Conservation (phyloP, 129 eudicot species). For the Flaveria robusta region DNA sequence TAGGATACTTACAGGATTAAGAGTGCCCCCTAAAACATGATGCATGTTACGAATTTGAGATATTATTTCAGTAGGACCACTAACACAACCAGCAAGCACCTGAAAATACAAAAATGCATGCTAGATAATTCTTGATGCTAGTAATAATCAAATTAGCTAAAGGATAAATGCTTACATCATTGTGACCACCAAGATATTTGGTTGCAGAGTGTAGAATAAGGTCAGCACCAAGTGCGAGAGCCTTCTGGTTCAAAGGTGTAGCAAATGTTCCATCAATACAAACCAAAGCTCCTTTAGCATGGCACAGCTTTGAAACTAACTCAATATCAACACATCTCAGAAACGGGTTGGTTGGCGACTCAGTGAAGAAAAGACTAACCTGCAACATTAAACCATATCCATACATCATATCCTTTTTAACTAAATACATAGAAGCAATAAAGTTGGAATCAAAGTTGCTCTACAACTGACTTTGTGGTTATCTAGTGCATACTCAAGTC, state of each 20-base stretch:
- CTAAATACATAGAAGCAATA: not conserved
- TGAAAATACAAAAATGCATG: conserved; percentile 30
- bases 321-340: conserved; percentile 84
- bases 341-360: conserved; percentile 93
- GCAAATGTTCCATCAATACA: conserved; percentile 93
- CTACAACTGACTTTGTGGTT: conserved; percentile 59
- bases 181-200: conserved; percentile 83
- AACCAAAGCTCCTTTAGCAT: conserved; percentile 73
- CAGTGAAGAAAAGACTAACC: conserved; percentile 84
- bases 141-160: not conserved
- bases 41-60: conserved; percentile 76
- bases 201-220: conserved; percentile 85
- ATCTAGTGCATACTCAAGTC: conserved; percentile 56
- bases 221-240: conserved; percentile 90
- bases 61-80: conserved; percentile 71
- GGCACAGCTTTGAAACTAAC: conserved; percentile 87
- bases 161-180: conserved; percentile 56
- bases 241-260: conserved; percentile 91
- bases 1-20: conserved; percentile 70
- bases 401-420: not conserved
- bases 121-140: not conserved
- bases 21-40: conserved; percentile 85
- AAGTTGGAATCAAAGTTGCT: not conserved
- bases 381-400: conserved; percentile 27
- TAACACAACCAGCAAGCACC: conserved; percentile 88